phyloP scores from a whole-genome alignment of 1,284 basidiomycete species.

The Filobasidium uniguttulatum region DNA sequence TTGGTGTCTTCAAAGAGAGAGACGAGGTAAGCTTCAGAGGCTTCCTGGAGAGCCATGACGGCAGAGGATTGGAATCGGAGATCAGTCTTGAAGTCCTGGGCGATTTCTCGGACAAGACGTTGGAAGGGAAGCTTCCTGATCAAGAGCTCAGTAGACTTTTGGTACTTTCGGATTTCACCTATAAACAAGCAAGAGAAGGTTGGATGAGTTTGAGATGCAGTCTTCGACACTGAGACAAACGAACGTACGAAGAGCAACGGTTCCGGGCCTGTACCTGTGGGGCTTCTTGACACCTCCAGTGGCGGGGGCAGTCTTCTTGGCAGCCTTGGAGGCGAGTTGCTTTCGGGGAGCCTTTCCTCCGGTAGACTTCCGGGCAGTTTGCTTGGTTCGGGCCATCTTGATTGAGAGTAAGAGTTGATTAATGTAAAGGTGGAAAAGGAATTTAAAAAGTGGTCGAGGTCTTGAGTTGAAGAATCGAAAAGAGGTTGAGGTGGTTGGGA shows the following conservation, averaged over 20 bases:
- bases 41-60: slow-evolving; percentile 79
- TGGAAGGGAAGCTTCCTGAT: slow-evolving; percentile 90
- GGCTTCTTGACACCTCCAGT: slow-evolving; percentile 93
- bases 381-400: slow-evolving; percentile 36
- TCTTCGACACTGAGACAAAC: slow-evolving; percentile 4
- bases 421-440: slow-evolving; percentile 1
- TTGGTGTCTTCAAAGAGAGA: slow-evolving; percentile 42
- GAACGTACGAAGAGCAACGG: slow-evolving; percentile 66
- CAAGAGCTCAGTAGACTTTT: slow-evolving; percentile 67
- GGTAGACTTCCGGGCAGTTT: slow-evolving; percentile 67
- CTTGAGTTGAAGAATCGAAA: slow-evolving; percentile 1
- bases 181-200: background rate
- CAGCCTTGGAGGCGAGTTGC: slow-evolving; percentile 82
- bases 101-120: slow-evolving; percentile 56
- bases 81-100: slow-evolving; percentile 62
- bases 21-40: slow-evolving; percentile 76
- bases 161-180: slow-evolving; percentile 84
- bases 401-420: slow-evolving; percentile 10
- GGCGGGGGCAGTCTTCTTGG: slow-evolving; percentile 42
- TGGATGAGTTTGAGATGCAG: background rate
- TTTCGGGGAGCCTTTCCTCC: slow-evolving; percentile 59
- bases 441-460: slow-evolving; percentile 1
- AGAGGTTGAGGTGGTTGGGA: background rate
- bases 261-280: slow-evolving; percentile 92
- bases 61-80: slow-evolving; percentile 88